Evolutionary conservation across 2,329 filamentous ascomycete species (phyloP), one percentile per base, ranked within the genome.

Genomic region (Chalara sp.): DNA sequence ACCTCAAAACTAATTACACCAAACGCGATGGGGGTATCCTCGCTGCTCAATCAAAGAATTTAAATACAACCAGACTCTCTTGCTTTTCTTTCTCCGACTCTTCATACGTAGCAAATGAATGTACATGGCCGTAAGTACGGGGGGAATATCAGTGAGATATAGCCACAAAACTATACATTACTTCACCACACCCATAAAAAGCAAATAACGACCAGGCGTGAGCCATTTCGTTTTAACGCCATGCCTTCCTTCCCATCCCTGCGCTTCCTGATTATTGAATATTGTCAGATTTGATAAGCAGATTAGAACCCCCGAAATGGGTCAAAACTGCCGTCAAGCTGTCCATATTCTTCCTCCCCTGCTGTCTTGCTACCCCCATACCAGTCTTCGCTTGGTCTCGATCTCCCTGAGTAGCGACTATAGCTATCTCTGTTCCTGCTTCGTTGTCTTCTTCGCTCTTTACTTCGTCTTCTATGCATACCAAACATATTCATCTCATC

Each of bases 221-320:
- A 50, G 53, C 49, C 49, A 49, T 32, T 51, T 49, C 53, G 39
- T 48, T 42, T 52, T 42, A 55, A 21, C 21, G 21, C 21, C 21
- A 21, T 21, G 21, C 21, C 51, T 51, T 46, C 51, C 53, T 31
- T 46, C 43, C 31, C 35, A 32, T 31, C 13, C 28, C 44, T 5
- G 12, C 12, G 13, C 12, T 32, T 28, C n/a, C 51, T 39, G 21
- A 39, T 11, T 37, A 37, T 21, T 21, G 21, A 21, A 21, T 21
- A 21, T 21, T 3, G 21, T 21, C 21, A 21, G 21, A 21, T 21
- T 21, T 21, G 21, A 21, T 21, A 21, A 33, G 45, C 49, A 30
- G 33, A 45, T 61, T 45, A 84, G 58, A 84, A 84, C 4, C 80
- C 80, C 57, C 72, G 74, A 58, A 84, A 84, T 1, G 81, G 81